Percentiles rank a stretch among this genome's conserved stretches.
Conservation (phyloP, 129 eudicot species). For the Calendula officinalis region DNA sequence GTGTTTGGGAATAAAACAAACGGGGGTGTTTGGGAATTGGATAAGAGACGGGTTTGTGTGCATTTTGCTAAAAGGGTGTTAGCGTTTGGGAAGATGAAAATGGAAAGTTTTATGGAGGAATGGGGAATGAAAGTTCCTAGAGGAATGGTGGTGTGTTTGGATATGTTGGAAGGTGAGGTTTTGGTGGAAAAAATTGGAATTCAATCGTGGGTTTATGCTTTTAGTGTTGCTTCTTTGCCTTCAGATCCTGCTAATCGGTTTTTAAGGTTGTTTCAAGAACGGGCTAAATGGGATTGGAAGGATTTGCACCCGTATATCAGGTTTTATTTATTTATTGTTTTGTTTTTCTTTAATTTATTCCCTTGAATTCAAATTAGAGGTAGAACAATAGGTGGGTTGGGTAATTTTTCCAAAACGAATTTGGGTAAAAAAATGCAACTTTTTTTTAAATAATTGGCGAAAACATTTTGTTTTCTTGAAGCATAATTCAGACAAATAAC, state of each 20-base stretch:
- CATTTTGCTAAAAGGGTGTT: constrained; percentile 64
- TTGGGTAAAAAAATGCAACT: not conserved
- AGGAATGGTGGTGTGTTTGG: constrained; percentile 62
- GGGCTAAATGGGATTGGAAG: constrained; percentile 93
- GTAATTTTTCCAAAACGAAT: not conserved
- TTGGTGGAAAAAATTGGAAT: constrained; percentile 70
- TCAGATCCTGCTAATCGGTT: constrained; percentile 77
- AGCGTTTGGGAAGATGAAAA: constrained; percentile 56
- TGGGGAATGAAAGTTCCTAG: constrained; percentile 66
- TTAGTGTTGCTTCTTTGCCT: constrained; percentile 80
- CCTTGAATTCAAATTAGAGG: not conserved
- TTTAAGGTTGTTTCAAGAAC: constrained; percentile 58
- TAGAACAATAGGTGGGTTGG: not conserved
- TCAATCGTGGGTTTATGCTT: constrained; percentile 68
- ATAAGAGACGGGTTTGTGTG: constrained; percentile 66
- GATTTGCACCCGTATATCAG: constrained; percentile 88
- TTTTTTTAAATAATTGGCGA: not conserved
- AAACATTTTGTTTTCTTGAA: not conserved
- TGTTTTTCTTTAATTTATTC: constrained; percentile 9
- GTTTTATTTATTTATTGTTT: constrained; percentile 33
- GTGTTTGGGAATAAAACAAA: constrained; percentile 47
- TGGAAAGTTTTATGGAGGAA: constrained; percentile 70
- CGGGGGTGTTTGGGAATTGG: constrained; percentile 55
- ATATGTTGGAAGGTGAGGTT: constrained; percentile 88
- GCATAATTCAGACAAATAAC: not conserved